Base-by-base conservation (phyloP, 805 yeast species). In the Candida sithepensis region DNA sequence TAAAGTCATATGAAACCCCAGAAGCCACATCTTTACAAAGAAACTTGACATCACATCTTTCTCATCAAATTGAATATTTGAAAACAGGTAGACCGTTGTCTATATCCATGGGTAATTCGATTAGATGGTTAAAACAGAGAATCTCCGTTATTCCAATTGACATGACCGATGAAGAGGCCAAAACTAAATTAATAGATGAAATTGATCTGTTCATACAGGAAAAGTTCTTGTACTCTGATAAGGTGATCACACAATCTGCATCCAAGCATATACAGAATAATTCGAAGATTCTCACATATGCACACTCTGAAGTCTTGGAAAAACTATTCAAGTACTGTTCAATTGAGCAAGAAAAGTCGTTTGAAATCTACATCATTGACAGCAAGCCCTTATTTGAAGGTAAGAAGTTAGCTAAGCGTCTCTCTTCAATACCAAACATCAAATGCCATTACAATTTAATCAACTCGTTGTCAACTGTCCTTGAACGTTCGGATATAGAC, bases 331-430 rank as follows among this genome's bases (percentile, higher is more conserved):
- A 85, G 54, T 77, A 82, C 58, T 87, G 92, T 61, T 79, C 84
- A 10, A 73, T 71, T 5, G 72, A 72, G 18, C 81, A 83, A 47
- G 76, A 77, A 50, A 85, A 84, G 57, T 65, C 68, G 39, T 89
- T 94, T 67, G 81, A 82, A 50, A 87, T 94, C 48, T 82, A 90
- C 43, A 84, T 92, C 23, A 92, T 91, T 45, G 99, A 94, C 68
- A 86, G 96, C 7, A 81, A 95, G 60, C 99, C 99, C 9, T 73
- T 94, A 47, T 92, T 88, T 59, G 99, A 94, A 69, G 99, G 99
- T 46, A 85, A 86, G 60, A 79, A 77, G 53, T 72, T 90, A 60
- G 87, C 92, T 7, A 74, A 77, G 43, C 74, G 75, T 40, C 74
- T 94, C 52, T 78, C 85, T 7, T 68, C 73, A 6, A 48, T 61